phyloP scores from a whole-genome alignment of 768 basidiomycete species.

The Ramaria rubella region DNA sequence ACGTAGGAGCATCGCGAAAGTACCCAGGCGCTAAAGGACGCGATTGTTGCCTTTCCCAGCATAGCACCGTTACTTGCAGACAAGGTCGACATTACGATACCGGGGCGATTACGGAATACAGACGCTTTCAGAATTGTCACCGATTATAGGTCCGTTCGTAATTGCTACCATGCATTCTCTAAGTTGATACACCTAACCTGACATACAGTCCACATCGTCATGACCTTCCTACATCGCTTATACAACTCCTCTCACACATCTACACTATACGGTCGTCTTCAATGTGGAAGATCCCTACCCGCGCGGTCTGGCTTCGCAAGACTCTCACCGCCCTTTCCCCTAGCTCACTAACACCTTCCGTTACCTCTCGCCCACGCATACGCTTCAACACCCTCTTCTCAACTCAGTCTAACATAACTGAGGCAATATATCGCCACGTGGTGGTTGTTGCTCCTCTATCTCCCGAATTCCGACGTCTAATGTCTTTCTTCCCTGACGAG shows the following conservation, averaged over 20 bases:
- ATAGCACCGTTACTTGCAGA: conserved; percentile 79
- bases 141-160: conserved; percentile 48
- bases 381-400: conserved; percentile 34
- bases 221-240: conserved; percentile 26
- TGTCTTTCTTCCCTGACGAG: conserved; percentile 63
- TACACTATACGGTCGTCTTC: conserved; percentile 73
- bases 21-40: conserved; percentile 63
- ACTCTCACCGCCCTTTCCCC: conserved; percentile 34
- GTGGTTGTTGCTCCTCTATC: conserved; percentile 58
- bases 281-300: conserved; percentile 73
- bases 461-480: conserved; percentile 45
- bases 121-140: conserved; percentile 64
- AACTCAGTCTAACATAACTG: conserved; percentile 32
- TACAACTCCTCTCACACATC: conserved; percentile 82
- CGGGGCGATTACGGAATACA: conserved; percentile 51
- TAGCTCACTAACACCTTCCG: conserved; percentile 30
- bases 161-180: too few relatives aligned
- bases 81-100: conserved; percentile 67
- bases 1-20: conserved; percentile 50
- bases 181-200: not conserved
- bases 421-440: conserved; percentile 67
- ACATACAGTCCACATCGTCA: not conserved
- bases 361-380: conserved; percentile 27
- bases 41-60: conserved; percentile 72
- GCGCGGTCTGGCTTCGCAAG: conserved; percentile 62